Evolutionary conservation across 176 grass and related monocot species (phyloP).

Genomic region (Avena sativa): DNA sequence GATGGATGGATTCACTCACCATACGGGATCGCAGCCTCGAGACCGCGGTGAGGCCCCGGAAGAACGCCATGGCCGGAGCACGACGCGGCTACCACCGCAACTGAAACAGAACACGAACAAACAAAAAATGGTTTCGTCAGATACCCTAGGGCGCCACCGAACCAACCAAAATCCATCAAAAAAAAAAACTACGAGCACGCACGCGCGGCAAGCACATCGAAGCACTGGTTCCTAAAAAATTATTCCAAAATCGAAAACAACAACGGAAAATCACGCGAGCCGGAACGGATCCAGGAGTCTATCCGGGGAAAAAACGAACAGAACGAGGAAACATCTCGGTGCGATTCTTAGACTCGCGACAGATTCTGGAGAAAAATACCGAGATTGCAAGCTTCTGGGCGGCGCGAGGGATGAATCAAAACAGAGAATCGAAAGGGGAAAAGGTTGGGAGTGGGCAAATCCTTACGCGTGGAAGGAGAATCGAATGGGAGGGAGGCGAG

Average conservation of each 20-base stretch:
- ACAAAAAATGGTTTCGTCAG: constrained; percentile 6
- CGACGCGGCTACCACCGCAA: constrained; percentile 46
- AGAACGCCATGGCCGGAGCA: constrained; percentile 69
- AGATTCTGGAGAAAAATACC: neutral
- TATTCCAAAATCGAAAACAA: neutral
- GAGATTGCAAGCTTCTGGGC: neutral
- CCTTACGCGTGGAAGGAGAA: constrained; percentile 29
- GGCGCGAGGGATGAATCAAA: neutral
- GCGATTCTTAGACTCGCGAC: no score
- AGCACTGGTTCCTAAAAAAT: neutral
- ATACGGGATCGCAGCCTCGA: constrained; percentile 72
- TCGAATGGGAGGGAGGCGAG: neutral
- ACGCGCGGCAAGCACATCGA: neutral
- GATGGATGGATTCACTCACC: constrained; percentile 48
- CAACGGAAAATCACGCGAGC: neutral
- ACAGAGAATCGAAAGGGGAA: neutral
- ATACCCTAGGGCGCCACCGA: neutral
- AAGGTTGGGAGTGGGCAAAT: no score
- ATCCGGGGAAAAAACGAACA: neutral
- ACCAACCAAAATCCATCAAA: neutral
- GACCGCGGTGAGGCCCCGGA: constrained; percentile 64
- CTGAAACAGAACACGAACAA: constrained; percentile 36
- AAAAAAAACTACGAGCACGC: neutral
- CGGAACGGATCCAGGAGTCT: neutral
- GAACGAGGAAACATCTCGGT: neutral